Evolutionary conservation across 108 stramenopile genomes (phyloP), one percentile per base, ranked within the genome.

Genomic region (Skeletonema tropicum): DNA sequence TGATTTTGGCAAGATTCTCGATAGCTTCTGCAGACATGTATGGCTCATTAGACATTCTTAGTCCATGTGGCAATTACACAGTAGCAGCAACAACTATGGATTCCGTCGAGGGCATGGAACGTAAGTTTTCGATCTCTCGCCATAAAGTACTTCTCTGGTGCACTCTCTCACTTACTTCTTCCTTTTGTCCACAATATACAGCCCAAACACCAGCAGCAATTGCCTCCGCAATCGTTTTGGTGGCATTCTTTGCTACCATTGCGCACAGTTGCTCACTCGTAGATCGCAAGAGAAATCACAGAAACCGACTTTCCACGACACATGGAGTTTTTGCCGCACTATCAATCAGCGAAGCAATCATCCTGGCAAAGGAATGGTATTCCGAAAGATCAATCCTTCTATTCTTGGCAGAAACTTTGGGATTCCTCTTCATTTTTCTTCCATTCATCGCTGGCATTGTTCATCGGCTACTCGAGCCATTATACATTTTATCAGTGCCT

Each of bases 401-500:
- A 9, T 38, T 33, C 35, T 62, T 62, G 61, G 4, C 61, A 62
- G 52, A 62, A 21, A 33, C 19, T 1, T 36, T 36, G 9, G 61
- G 61, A 19, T 62, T 33, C 6, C 3, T 62, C 61, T 62, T 62
- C 61, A 38, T 62, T 21, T 62, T 62, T 36, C 61, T 62, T 62
- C 61, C 61, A 19, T 62, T 62, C n/a, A 33, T n/a, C 36, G 61
- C 61, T 21, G 61, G 59, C 59, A 3, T 60, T 3, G 14, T 25
- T 15, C 33, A 60, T 15, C 30, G 14, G 3, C 29, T 60, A 25
- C 42, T 60, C 21, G 42, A 45, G 15, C 59, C 59, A 60, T 32
- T 32, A 1, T 23, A n/a, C 33, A 14, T 60, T 29, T 15, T 60
- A 29, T 29, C 59, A 32, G 59, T 60, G 59, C 59, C 59, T 14